Evolutionary conservation across 73 alveolate species (phyloP), one percentile per base, ranked within the genome.

Genomic region (Tetrahymena malaccensis): DNA sequence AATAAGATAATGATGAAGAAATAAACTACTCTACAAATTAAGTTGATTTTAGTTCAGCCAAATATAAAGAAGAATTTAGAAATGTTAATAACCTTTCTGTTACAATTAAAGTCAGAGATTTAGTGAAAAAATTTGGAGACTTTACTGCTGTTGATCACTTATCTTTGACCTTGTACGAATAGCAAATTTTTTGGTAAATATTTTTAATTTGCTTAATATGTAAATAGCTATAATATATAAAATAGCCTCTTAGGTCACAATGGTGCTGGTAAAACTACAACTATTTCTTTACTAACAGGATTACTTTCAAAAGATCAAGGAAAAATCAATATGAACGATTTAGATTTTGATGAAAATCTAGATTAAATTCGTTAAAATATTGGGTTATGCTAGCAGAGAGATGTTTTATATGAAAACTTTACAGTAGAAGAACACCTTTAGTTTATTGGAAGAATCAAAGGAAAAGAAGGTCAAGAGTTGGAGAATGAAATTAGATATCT

Each of bases 221-320:
- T 96, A 97, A 96, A 98, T 97, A 96, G 95, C 96, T 43, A 98
- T 98, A 21, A 27, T n/a, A 25, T 70, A 19, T 27, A 22, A n/a
- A 19, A 27, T 70, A 70, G 99, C 15, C 97, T 99, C 85, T 97
- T 99, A 27, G 99, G 99, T 33, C 99, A 99, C 96, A 99, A 99
- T 94, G 99, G 99, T 7, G 99, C 99, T 55, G 99, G 99, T 38
- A 99, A 99, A 96, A 98, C 99, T 3, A 98, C 99, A 1, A 98
- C 99, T 56, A 98, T 99, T 93, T 96, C 98, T 35, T 97, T 98
- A 98, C 93, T 98, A 19, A 97, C 99, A 15, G 99, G 99, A 6
- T 93, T 98, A 43, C 37, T 97, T 35, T 56, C 95, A 16, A 85
- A 98, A 17, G 94, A 96, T 22, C 16, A 83, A 83, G 99, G 99